Base-by-base conservation (phyloP, 1,139 yeast species). In the Hansenula sp. region DNA sequence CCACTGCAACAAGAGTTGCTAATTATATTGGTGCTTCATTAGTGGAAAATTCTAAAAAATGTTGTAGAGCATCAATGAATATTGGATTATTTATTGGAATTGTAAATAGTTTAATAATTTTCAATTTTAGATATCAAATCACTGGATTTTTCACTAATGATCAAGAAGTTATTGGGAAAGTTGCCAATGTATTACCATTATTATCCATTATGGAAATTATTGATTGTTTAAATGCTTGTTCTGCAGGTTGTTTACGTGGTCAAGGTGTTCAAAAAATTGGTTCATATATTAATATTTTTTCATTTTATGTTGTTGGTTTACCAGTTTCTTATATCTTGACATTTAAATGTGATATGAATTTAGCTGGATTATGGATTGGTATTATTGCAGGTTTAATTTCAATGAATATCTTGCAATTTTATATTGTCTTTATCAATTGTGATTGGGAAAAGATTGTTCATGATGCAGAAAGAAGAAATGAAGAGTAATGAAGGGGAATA, bases 221-320 rank as follows among this genome's bases (percentile, higher is more conserved):
- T 44, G 97, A 89, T 60, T 88, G 94, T 9, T 66, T 85, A 20
- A 88, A 92, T 17, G 89, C 88, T 2, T 84, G 50, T 74, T 82
- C 89, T 9, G 84, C 89, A 41, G 96, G 96, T 0, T 77, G 88
- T 36, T 64, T 89, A 44, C 68, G 96, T 46, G 97, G 96, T 3
- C 85, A 86, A 60, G 97, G 96, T 1, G 69, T 81, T 42, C 97
- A 89, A 60, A 80, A 79, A 47, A 73, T 87, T 41, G 97, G 96
- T 4, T 95, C 96, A 0, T 65, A 77, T 29, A 74, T 89, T 44
- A 89, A 88, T 54, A 71, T 89, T 40, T 66, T 86, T 37, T 81
- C 88, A 8, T 89, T 89, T 60, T 89, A 89, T 61, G 62, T 69
- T 29, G 60, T 80, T 35, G 88, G 85, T 3, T 64, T 82, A n/a